Percentiles rank a stretch among this genome's conserved stretches.
Evolutionary conservation across 2,329 filamentous ascomycete genomes (phyloP).

Genomic region (Trichoderma gracile): DNA sequence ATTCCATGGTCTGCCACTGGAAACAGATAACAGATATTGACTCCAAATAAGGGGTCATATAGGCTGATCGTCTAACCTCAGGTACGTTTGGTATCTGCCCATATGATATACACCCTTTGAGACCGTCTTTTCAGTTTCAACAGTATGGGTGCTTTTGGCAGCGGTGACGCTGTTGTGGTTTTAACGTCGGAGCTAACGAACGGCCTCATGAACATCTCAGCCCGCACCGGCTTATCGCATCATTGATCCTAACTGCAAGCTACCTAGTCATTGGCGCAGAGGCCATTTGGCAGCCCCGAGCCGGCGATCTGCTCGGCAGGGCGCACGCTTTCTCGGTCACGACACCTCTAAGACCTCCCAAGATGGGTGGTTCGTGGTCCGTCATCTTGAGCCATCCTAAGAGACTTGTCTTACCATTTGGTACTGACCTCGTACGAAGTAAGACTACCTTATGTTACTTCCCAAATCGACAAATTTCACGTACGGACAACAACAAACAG

Average conservation of each 20-base stretch:
- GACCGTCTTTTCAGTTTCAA: too few species aligned
- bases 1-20: too few species aligned
- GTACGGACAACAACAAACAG: too few species aligned
- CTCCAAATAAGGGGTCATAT: too few species aligned
- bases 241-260: conserved; percentile 17
- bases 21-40: too few species aligned
- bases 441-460: not conserved
- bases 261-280: conserved; percentile 12
- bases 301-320: conserved; percentile 13
- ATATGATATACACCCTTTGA: too few species aligned
- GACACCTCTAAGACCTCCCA: not conserved
- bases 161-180: not conserved
- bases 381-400: not conserved
- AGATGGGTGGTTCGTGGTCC: not conserved
- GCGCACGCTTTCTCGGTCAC: conserved; percentile 12
- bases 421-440: not conserved
- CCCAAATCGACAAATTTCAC: not conserved
- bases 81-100: too few species aligned
- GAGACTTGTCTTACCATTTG: not conserved
- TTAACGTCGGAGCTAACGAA: conserved; percentile 5
- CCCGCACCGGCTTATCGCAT: conserved; percentile 18
- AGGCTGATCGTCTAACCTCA: too few species aligned
- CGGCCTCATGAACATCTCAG: conserved; percentile 5
- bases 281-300: conserved; percentile 3
- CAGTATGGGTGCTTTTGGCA: not conserved